phyloP scores from a whole-genome alignment of 371 early-diverging fungal genomes.

The Syncephalastrum monosporum region DNA sequence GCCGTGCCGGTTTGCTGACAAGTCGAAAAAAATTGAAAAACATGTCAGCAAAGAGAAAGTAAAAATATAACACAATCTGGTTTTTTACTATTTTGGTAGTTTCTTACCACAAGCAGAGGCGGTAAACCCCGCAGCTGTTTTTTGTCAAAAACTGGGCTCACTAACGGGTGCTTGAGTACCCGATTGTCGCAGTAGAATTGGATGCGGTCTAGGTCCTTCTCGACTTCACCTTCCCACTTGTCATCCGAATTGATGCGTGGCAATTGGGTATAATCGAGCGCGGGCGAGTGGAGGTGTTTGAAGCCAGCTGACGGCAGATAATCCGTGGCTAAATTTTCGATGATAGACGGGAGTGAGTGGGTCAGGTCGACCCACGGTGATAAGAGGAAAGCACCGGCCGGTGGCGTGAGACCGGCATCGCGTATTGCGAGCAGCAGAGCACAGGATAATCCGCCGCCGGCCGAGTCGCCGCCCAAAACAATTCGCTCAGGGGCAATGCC shows the following conservation, averaged over 20 bases:
- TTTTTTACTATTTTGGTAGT: not conserved
- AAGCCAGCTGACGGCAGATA: conserved; percentile 63
- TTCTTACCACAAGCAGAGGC: conserved; percentile 42
- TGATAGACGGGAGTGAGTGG: conserved; percentile 65
- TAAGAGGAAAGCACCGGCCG: conserved; percentile 46
- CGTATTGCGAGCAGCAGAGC: conserved; percentile 50
- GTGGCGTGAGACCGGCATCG: conserved; percentile 50
- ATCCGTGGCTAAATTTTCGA: conserved; percentile 54
- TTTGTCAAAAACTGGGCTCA: conserved; percentile 52
- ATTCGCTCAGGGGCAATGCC: conserved; percentile 52
- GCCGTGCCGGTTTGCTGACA: conserved; percentile 63
- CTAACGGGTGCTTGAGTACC: conserved; percentile 44
- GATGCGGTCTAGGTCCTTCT: conserved; percentile 35
- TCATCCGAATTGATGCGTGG: conserved; percentile 17
- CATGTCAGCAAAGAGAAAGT: not conserved
- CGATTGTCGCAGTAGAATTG: conserved; percentile 59
- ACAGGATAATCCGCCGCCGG: conserved; percentile 67
- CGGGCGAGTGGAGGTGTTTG: conserved; percentile 39
- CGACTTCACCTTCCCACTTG: conserved; percentile 7
- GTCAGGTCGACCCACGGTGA: conserved; percentile 60
- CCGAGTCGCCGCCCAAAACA: conserved; percentile 80
- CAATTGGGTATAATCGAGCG: conserved; percentile 33
- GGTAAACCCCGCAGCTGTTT: conserved; percentile 39
- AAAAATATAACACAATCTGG: not conserved
- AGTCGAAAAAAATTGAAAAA: not conserved